A percentile compares a stretch with the other conserved stretches of the same genome.
phyloP scores from a whole-genome alignment of 805 yeast species.

The Pichia manshurica region DNA sequence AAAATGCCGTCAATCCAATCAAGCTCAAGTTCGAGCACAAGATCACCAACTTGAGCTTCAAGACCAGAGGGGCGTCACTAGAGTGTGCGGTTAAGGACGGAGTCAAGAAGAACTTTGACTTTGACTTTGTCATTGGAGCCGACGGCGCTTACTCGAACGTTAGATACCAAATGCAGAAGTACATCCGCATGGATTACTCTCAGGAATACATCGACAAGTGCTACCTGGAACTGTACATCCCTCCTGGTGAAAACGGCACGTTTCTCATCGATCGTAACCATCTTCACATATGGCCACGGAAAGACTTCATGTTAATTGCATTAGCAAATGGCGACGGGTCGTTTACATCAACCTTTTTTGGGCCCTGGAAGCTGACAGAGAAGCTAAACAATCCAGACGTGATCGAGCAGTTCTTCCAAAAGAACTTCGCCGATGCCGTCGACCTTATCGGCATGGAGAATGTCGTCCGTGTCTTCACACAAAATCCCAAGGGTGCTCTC shows the following conservation, averaged over 20 bases:
- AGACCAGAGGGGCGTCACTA: constrained; percentile 10
- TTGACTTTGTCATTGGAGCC: constrained; percentile 70
- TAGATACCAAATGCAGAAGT: constrained; percentile 61
- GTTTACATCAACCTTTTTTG: constrained; percentile 85
- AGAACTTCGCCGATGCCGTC: constrained; percentile 70
- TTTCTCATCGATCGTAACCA: constrained; percentile 66
- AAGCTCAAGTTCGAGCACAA: constrained; percentile 51
- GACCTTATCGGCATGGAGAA: constrained; percentile 56
- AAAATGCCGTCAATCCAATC: constrained; percentile 28
- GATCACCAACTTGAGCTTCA: constrained; percentile 34
- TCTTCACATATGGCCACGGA: constrained; percentile 90
- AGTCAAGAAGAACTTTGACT: constrained; percentile 18
- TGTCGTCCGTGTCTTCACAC: constrained; percentile 39
- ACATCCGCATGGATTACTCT: constrained; percentile 58
- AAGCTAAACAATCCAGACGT: constrained; percentile 39
- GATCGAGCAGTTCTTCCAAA: constrained; percentile 44
- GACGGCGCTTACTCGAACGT: constrained; percentile 82
- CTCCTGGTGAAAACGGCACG: constrained; percentile 40
- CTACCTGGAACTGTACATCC: constrained; percentile 75
- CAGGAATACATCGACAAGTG: constrained; percentile 82
- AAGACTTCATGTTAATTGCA: constrained; percentile 82
- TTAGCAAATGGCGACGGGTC: constrained; percentile 80
- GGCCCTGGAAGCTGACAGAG: constrained; percentile 67
- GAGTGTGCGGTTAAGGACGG: constrained; percentile 1
- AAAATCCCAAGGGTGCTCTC: constrained; percentile 71